Percentiles rank a stretch among this genome's conserved stretches.
These are phyloP conservation scores for Neostapfia colusana DNA, from an alignment of 176 grass and related monocot species.

Conservation along the genomic window DNA sequence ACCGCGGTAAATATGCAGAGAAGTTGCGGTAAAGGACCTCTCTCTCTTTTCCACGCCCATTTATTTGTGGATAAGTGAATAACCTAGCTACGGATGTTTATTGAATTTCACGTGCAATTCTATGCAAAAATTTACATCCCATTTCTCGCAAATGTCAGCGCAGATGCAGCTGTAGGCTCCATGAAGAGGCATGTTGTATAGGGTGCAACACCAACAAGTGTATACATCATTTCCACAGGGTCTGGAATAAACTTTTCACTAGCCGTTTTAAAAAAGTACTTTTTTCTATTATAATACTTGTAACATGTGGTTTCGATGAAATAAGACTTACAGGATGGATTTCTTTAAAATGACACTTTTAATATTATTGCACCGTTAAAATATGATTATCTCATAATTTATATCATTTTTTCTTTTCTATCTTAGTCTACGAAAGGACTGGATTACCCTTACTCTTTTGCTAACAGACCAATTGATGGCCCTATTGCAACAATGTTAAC, in stretches of 20 bases:
- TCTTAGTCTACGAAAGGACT: too few relatives aligned
- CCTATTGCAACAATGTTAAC: too few relatives aligned
- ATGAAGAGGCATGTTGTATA: constrained; percentile 20
- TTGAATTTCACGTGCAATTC: neutral
- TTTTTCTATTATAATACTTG: too few relatives aligned
- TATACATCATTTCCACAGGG: neutral
- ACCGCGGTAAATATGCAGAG: constrained; percentile 25
- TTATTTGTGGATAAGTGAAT: neutral
- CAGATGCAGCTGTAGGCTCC: constrained; percentile 1
- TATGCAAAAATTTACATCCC: neutral
- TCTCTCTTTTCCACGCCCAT: constrained; percentile 13
- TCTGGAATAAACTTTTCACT: neutral
- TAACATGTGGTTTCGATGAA: too few relatives aligned
- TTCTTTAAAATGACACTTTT: too few relatives aligned
- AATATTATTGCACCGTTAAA: too few relatives aligned
- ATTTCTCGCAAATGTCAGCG: constrained; percentile 6
- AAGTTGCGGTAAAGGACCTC: neutral
- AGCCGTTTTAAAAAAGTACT: too few relatives aligned
- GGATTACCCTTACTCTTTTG: too few relatives aligned
- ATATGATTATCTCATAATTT: too few relatives aligned
- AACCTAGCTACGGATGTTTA: neutral
- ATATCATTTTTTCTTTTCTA: too few relatives aligned
- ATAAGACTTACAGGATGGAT: too few relatives aligned
- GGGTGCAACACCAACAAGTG: neutral
- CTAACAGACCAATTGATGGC: too few relatives aligned